phyloP scores from a whole-genome alignment of 1,139 yeast genomes.

The Candida sp. region DNA sequence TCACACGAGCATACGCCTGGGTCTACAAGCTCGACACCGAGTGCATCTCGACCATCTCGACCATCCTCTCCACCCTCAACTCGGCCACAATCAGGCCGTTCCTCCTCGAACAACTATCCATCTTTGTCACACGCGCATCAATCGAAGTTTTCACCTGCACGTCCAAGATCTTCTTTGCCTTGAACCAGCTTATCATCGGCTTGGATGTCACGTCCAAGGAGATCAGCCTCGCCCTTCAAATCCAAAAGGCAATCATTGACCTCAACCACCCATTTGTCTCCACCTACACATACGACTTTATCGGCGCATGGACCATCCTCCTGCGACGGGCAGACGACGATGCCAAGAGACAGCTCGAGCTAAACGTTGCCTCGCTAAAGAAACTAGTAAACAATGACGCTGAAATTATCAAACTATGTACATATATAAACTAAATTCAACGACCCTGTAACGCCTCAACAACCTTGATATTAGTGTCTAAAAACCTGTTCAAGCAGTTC shows the following conservation, averaged over 20 bases:
- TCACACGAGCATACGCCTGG: conserved; percentile 28
- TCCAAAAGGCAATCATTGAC: conserved; percentile 21
- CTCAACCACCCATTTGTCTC: conserved; percentile 24
- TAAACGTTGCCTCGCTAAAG: conserved; percentile 10
- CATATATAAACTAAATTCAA: conserved; percentile 17
- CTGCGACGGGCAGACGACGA: conserved; percentile 6
- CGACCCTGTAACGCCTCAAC: conserved; percentile 59
- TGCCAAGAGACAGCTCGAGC: conserved; percentile 2
- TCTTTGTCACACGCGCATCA: conserved; percentile 3
- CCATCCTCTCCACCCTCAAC: conserved; percentile 23
- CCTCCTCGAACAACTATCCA: conserved; percentile 10
- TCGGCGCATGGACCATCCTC: conserved; percentile 33
- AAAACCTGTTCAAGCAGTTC: conserved; percentile 84
- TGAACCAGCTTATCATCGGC: conserved; percentile 35
- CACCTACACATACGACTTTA: conserved; percentile 37
- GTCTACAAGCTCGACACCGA: conserved; percentile 10
- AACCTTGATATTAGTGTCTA: conserved; percentile 87
- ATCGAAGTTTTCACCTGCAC: conserved; percentile 23
- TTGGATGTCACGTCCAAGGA: conserved; percentile 19
- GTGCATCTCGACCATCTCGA: conserved; percentile 16
- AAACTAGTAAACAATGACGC: conserved; percentile 5
- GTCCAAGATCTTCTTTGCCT: conserved; percentile 29
- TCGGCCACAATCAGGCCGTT: conserved; percentile 21
- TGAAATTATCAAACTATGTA: conserved; percentile 11
- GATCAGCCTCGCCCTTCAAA: conserved; percentile 17